phyloP scores from a whole-genome alignment of 2,329 filamentous ascomycete genomes.

The Fusarium kyushuense region DNA sequence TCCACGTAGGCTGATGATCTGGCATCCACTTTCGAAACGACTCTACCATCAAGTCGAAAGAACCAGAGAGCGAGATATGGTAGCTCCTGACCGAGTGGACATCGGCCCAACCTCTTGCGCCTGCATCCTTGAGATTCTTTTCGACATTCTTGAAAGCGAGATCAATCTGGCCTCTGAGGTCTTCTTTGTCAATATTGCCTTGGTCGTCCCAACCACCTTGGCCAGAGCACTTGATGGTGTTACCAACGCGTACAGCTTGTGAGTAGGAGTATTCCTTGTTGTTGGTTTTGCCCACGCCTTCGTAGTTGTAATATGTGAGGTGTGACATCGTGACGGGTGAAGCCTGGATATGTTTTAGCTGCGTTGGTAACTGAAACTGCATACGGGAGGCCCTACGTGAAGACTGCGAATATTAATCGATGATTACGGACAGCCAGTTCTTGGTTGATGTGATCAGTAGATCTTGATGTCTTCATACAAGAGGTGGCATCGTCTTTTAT shows the following conservation, averaged over 20 bases:
- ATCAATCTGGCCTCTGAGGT: conserved; percentile 61
- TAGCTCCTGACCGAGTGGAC: conserved; percentile 64
- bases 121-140: conserved; percentile 61
- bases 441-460: neutral
- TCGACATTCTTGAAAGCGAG: conserved; percentile 70
- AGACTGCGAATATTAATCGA: neutral
- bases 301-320: conserved; percentile 52
- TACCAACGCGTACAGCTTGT: conserved; percentile 40
- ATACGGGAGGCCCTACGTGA: neutral
- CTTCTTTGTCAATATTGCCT: conserved; percentile 45
- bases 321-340: conserved; percentile 46
- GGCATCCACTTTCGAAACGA: conserved; percentile 65
- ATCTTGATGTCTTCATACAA: neutral
- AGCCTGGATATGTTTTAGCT: neutral
- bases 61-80: conserved; percentile 57
- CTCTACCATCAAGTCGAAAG: conserved; percentile 56
- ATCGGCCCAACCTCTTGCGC: conserved; percentile 68
- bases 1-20: conserved; percentile 66
- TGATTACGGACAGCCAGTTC: neutral
- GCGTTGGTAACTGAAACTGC: too few relatives aligned
- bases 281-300: conserved; percentile 47
- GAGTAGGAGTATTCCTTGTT: conserved; percentile 43
- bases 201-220: conserved; percentile 43
- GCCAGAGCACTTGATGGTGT: conserved; percentile 42
- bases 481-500: conserved; percentile 18